phyloP scores from a whole-genome alignment of 495 filamentous ascomycete genomes.

The Parachaetomium inaequale region DNA sequence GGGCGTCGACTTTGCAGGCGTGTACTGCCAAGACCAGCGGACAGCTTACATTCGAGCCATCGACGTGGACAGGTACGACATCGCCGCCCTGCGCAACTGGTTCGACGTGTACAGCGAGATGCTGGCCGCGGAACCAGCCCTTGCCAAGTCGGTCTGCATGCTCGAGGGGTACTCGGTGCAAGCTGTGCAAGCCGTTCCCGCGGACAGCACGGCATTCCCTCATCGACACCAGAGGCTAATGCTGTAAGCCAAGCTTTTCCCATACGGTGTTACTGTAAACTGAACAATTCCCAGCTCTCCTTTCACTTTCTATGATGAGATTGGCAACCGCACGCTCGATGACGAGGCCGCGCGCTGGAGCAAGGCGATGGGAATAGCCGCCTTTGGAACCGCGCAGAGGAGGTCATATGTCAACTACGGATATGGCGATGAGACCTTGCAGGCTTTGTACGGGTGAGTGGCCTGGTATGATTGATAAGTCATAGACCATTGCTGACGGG shows the following conservation, averaged over 20 bases:
- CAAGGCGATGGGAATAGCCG: constrained; percentile 38
- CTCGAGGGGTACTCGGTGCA: constrained; percentile 53
- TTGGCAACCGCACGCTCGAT: constrained; percentile 35
- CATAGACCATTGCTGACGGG: too few relatives aligned
- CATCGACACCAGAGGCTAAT: constrained; percentile 41
- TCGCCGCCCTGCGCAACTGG: constrained; percentile 41
- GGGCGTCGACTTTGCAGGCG: constrained; percentile 33
- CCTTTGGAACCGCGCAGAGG: constrained; percentile 41
- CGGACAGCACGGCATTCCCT: constrained; percentile 42
- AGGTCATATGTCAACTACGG: constrained; percentile 61
- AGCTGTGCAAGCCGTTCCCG: constrained; percentile 42
- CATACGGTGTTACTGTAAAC: too few relatives aligned
- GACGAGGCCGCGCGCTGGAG: constrained; percentile 36
- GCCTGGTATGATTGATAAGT: too few relatives aligned
- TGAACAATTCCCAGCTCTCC: constrained; percentile 34
- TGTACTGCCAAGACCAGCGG: constrained; percentile 47
- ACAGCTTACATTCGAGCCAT: constrained; percentile 51
- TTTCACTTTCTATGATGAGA: constrained; percentile 38
- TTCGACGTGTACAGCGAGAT: constrained; percentile 16
- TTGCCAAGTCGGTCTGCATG: constrained; percentile 45
- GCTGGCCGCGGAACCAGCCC: constrained; percentile 15
- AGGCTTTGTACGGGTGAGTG: constrained; percentile 50
- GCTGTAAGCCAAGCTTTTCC: too few relatives aligned
- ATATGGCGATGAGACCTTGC: constrained; percentile 46
- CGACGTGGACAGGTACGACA: constrained; percentile 44